Conservation (phyloP, 345 rosid genomes). For the Salix koriyanagi region DNA sequence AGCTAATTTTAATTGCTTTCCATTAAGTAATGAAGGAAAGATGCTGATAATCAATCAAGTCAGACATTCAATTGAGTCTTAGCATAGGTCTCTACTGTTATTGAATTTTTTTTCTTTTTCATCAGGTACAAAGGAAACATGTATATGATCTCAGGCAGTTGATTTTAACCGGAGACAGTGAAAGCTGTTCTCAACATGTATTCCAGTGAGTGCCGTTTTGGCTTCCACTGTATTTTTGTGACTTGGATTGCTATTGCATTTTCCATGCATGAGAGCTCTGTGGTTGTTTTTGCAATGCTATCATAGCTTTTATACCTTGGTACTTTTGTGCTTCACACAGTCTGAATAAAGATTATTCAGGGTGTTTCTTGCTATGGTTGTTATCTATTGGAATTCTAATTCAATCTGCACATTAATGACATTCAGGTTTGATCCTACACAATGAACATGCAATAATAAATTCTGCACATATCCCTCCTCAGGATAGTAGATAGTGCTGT, state of each 20-base stretch:
- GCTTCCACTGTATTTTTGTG: neutral
- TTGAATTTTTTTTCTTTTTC: neutral
- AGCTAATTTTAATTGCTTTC: too few relatives aligned
- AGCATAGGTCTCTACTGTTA: too few relatives aligned
- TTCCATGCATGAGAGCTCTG: neutral
- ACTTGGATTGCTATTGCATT: neutral
- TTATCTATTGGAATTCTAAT: neutral
- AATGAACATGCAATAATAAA: neutral
- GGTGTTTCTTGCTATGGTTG: neutral
- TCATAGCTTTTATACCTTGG: neutral
- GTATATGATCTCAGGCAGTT: constrained; percentile 84
- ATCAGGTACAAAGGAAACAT: constrained; percentile 93
- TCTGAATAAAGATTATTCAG: neutral
- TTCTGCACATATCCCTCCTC: neutral
- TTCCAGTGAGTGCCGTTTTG: constrained; percentile 53
- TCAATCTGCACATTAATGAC: neutral
- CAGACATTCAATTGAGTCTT: too few relatives aligned
- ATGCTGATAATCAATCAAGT: too few relatives aligned
- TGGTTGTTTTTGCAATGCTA: neutral
- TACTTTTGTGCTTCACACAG: neutral
- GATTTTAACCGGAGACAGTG: constrained; percentile 71
- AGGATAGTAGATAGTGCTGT: neutral
- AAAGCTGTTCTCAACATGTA: constrained; percentile 82
- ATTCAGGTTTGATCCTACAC: neutral
- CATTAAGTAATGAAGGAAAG: too few relatives aligned